Base-by-base conservation (phyloP, 2,329 filamentous ascomycete species). In the Epichloe sp. region DNA sequence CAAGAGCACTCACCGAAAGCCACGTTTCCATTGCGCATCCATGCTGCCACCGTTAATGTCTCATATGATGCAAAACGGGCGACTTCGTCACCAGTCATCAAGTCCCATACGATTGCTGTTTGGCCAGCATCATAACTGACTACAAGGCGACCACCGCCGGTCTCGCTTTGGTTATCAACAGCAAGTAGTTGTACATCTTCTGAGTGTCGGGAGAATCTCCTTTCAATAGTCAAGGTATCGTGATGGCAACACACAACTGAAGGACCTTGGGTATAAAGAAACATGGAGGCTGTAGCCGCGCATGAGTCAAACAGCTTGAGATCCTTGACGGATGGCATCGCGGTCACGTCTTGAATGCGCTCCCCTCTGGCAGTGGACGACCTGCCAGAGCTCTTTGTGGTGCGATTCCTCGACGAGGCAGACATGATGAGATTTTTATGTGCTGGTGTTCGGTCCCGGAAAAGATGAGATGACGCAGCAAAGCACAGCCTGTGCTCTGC, bases 21-120 rank as follows among this genome's bases (percentile, higher is more conserved):
- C 58, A 98, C 84, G 69, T 95, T 95, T 50, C 93, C 93, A 69
- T 96, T 96, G 44, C 85, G 80, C 90, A 98, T 96, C 88, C 93
- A 98, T 12, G 86, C 77, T 38, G 90, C 91, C 34, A 88, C 84
- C 21, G 83, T 83, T 56, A 97, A 77, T 57, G 86, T 80, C 62
- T 95, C 88, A 62, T 95, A 96, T 0, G 90, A 93, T 23, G 85
- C 83, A 70, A 97, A 97, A n/a, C 90, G 80, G 40, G 91, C 83
- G 53, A 96, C 78, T 67, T 96, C 89, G 53, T 89, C 83, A 47
- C 93, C 93, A 0, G 88, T 94, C 71, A 94, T 82, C 54, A 96
- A 76, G 68, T 98, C 91, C 93, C 93, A 98, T 7, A 97, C 88
- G 63, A 97, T 95, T 4, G 90, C 88, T 1, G 88, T 95, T 66